Conservation (phyloP, 441 rosid genomes). For the Adansonia gregorii region DNA sequence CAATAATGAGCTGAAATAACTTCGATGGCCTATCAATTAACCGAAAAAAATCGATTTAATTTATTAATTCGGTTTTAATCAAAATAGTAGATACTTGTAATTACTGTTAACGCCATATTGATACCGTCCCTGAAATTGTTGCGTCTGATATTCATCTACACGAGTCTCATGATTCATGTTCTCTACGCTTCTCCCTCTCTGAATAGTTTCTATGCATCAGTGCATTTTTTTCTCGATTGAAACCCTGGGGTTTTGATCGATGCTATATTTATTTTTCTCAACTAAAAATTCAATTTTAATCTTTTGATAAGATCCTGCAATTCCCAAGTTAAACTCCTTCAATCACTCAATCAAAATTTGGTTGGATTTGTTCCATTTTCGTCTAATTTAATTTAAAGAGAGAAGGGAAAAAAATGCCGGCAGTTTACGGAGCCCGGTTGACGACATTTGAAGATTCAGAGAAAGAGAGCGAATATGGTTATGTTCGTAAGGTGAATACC, state of each 20-base stretch:
- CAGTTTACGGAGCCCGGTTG: constrained; percentile 82
- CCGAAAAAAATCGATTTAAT: too few species aligned
- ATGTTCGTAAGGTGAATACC: constrained; percentile 83
- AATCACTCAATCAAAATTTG: not conserved
- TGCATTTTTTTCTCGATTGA: constrained; percentile 13
- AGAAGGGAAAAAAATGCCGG: constrained; percentile 61
- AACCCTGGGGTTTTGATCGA: constrained; percentile 27
- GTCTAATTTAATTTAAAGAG: not conserved
- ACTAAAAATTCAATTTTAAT: not conserved
- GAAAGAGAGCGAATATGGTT: constrained; percentile 99
- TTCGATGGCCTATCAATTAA: too few species aligned
- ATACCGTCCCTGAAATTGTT: too few species aligned
- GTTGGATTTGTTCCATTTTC: constrained; percentile 22
- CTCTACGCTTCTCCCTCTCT: constrained; percentile 28
- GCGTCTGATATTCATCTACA: too few species aligned
- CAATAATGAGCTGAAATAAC: too few species aligned
- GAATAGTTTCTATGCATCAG: constrained; percentile 27
- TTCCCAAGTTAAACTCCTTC: not conserved
- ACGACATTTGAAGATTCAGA: constrained; percentile 96
- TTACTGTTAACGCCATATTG: too few species aligned
- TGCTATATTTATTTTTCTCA: constrained; percentile 27
- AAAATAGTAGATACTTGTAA: too few species aligned
- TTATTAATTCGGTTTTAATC: too few species aligned
- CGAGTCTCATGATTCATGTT: too few species aligned
- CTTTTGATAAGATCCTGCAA: constrained; percentile 35